phyloP scores from a whole-genome alignment of 1,284 basidiomycete species.

The Singerocomus inundabilis region DNA sequence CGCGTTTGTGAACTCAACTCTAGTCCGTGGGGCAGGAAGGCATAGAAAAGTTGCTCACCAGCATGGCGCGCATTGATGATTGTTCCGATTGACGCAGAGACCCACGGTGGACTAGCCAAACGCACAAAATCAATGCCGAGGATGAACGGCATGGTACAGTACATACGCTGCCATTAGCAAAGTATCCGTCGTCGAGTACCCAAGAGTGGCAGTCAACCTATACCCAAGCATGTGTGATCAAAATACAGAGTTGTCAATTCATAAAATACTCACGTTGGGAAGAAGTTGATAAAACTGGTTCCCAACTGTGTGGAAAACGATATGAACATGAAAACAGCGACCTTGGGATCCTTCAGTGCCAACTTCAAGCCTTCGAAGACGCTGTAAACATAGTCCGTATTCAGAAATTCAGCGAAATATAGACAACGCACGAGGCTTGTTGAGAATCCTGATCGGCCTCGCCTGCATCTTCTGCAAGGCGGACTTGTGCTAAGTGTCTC shows the following conservation, averaged over 20 bases:
- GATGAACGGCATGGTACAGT: conserved; percentile 25
- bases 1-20: conserved; percentile 16
- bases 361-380: conserved; percentile 52
- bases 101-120: conserved; percentile 47
- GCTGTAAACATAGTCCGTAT: conserved; percentile 30
- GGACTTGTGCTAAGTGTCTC: conserved; percentile 62
- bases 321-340: conserved; percentile 58
- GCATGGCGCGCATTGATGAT: conserved; percentile 23
- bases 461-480: conserved; percentile 74
- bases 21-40: too few species aligned
- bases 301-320: conserved; percentile 53
- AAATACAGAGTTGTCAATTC: background rate
- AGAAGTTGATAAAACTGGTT: conserved; percentile 72
- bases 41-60: too few species aligned
- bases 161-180: conserved; percentile 60
- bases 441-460: conserved; percentile 61
- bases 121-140: conserved; percentile 37
- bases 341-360: conserved; percentile 63
- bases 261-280: conserved; percentile 53
- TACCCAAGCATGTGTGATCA: background rate
- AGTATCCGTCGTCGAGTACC: conserved; percentile 58
- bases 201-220: conserved; percentile 64
- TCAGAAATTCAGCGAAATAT: too few species aligned
- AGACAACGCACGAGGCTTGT: conserved; percentile 48
- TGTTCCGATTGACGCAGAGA: conserved; percentile 52